Evolutionary conservation across 805 yeast species (phyloP), one percentile per base, ranked within the genome.

Genomic region (Pichia pseudocactophila): DNA sequence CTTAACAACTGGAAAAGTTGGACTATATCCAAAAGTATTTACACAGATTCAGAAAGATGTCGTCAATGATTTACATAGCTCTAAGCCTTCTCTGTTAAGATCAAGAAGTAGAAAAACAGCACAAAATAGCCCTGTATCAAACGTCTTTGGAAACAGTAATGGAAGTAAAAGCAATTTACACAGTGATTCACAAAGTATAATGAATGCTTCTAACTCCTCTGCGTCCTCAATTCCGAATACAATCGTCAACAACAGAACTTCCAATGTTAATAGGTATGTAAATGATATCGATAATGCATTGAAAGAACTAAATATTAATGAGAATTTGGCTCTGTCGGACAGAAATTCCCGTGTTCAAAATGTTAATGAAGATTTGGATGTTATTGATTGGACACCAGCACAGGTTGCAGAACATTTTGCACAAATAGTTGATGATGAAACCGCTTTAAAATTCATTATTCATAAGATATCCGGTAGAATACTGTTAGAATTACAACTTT

Each of bases 391-490:
- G 99, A 66, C 86, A 0, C 92, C 97, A 0, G 76, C 77, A 41
- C 89, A 92, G 53, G 97, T 92, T 1, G 73, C 83, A 1, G 72
- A 80, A 7, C 86, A 86, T 60, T 86, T 92, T 55, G 71, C 78
- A 2, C 69, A 69, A 22, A 62, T 78, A 31, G 86, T 86, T 55
- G 95, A 86, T 49, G 61, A 71, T 43, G 75, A 71, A 20, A 75
- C 82, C n/a, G 80, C 94, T 2, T 78, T 82, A 1, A 79, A 83
- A 54, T 92, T 92, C 61, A 78, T 80, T 6, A 76, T 80, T 52
- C 97, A 92, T 62, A 87, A 88, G 53, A 87, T 92, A 45, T 81
- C 89, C 1, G 98, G 98, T 25, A 66, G 77, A 6, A 90, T 92
- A 41, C 63, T 92, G 36, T 68, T 92, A 41, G 94, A 89, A 61